phyloP scores from a whole-genome alignment of 1,139 yeast species.

The Arxiozyma bovina region DNA sequence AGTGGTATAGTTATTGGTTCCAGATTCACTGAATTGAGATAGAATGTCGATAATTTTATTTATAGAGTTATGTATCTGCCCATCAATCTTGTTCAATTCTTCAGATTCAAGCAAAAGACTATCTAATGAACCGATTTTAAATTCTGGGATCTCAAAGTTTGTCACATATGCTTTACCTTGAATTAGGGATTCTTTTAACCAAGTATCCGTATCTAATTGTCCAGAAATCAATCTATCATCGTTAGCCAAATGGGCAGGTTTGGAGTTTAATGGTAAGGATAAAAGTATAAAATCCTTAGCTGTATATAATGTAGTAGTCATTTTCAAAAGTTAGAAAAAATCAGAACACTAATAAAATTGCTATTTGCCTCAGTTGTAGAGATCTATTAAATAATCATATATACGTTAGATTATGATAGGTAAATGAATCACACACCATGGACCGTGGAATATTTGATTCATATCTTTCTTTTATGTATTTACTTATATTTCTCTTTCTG shows the following conservation, averaged over 20 bases:
- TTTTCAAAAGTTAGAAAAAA: not conserved
- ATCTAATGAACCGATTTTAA: slow-evolving; percentile 92
- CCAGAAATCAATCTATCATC: slow-evolving; percentile 26
- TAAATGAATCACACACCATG: not conserved
- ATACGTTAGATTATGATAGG: not conserved
- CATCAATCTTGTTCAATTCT: slow-evolving; percentile 73
- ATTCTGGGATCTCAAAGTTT: slow-evolving; percentile 62
- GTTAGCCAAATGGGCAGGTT: slow-evolving; percentile 31
- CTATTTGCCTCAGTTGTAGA: not conserved
- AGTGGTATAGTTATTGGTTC: slow-evolving; percentile 40
- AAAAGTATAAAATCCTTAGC: slow-evolving; percentile 34
- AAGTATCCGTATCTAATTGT: slow-evolving; percentile 32
- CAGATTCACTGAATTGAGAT: slow-evolving; percentile 39
- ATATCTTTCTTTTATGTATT: no score
- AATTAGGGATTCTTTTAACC: slow-evolving; percentile 33
- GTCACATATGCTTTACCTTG: slow-evolving; percentile 32
- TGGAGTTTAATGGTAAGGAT: slow-evolving; percentile 42
- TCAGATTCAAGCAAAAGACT: slow-evolving; percentile 85
- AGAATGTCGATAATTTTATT: slow-evolving; percentile 70
- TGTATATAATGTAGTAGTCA: slow-evolving; percentile 21
- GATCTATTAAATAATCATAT: not conserved
- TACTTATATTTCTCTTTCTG: no score
- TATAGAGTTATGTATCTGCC: slow-evolving; percentile 60
- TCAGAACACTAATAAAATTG: not conserved
- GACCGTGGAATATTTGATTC: no score